Evolutionary conservation across 768 basidiomycete genomes (phyloP).

Genomic region (Paxillus ammoniavirescens): DNA sequence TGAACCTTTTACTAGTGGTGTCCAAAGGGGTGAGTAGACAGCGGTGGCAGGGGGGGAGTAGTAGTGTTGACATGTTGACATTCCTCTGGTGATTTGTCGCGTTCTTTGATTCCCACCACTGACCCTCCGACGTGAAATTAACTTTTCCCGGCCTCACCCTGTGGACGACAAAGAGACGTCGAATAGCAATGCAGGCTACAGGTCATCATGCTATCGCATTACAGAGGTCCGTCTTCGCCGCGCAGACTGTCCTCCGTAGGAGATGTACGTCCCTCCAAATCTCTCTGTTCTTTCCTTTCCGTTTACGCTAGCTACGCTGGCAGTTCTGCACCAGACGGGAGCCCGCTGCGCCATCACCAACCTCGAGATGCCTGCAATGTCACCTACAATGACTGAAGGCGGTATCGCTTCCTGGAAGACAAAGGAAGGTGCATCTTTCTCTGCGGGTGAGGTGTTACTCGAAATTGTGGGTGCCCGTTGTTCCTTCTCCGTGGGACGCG

Average conservation of each 20-base stretch:
- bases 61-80: too few relatives aligned
- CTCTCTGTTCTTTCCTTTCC: background rate
- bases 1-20: too few relatives aligned
- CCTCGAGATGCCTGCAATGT: slow-evolving; percentile 95
- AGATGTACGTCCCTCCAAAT: slow-evolving; percentile 19
- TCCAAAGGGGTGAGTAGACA: background rate
- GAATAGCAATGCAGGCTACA: slow-evolving; percentile 1
- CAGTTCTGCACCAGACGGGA: slow-evolving; percentile 49
- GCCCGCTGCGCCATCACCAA: slow-evolving; percentile 62
- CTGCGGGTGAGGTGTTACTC: slow-evolving; percentile 80
- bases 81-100: too few relatives aligned
- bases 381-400: slow-evolving; percentile 95
- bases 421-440: slow-evolving; percentile 76
- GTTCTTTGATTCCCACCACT: too few relatives aligned
- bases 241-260: slow-evolving; percentile 15
- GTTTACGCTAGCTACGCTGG: background rate
- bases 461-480: slow-evolving; percentile 67
- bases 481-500: background rate
- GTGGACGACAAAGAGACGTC: too few relatives aligned
- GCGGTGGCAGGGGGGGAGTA: too few relatives aligned
- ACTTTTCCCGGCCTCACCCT: background rate
- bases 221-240: slow-evolving; percentile 10
- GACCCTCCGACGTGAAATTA: too few relatives aligned
- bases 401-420: slow-evolving; percentile 91
- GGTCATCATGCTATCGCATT: slow-evolving; percentile 13